A percentile compares a stretch with the other conserved stretches of the same genome.
These are phyloP conservation scores for Neurospora hispaniola DNA, from an alignment of 495 filamentous ascomycete species.

Conservation along the genomic window DNA sequence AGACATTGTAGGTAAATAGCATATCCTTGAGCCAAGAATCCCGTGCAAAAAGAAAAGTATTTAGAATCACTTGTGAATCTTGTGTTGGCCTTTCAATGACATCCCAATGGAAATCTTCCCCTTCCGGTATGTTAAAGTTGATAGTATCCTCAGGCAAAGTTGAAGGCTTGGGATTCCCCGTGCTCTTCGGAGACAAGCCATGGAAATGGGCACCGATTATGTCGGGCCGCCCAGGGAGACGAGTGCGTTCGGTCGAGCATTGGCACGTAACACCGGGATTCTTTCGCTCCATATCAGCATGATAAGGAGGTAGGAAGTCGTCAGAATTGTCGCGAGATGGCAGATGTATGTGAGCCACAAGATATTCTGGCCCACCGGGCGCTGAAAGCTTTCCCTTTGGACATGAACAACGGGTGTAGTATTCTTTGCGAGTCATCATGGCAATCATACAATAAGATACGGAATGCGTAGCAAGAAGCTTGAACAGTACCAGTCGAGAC, in stretches of 20 bases:
- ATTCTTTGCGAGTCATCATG: not conserved
- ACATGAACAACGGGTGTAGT: not conserved
- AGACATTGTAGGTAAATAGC: too few relatives aligned
- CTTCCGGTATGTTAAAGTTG: not conserved
- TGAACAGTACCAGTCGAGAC: not conserved
- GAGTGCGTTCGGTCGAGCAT: not conserved
- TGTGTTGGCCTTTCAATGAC: too few relatives aligned
- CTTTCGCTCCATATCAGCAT: not conserved
- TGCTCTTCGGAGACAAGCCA: not conserved
- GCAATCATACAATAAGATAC: too few relatives aligned
- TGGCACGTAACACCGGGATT: not conserved
- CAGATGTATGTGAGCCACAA: not conserved
- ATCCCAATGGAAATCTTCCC: not conserved
- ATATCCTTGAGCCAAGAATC: too few relatives aligned
- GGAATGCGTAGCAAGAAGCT: not conserved
- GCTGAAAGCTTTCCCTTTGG: not conserved
- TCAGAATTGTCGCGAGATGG: not conserved
- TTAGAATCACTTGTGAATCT: not conserved
- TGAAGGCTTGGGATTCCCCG: not conserved
- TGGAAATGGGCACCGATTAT: not conserved
- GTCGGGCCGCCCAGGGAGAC: not conserved
- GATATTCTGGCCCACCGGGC: not conserved
- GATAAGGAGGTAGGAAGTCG: not conserved
- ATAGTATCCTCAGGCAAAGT: not conserved
- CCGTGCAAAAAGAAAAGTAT: too few relatives aligned